Evolutionary conservation across 1,284 basidiomycete species (phyloP).

Genomic region (Ustilago xerochloae): DNA sequence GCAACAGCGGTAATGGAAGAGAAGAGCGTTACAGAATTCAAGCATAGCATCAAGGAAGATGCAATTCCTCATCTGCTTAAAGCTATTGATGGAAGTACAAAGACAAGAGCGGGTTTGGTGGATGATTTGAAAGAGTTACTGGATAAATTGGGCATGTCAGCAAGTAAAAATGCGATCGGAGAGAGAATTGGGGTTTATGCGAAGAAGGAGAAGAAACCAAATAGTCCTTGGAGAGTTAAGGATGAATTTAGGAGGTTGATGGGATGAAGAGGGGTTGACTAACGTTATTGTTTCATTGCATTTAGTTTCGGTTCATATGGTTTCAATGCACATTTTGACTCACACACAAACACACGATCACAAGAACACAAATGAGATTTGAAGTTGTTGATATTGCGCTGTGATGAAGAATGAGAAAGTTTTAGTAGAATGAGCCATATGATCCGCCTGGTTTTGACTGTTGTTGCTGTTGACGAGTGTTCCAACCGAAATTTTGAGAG

Average conservation of each 20-base stretch:
- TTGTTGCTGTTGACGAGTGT: constrained; percentile 1
- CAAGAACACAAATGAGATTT: neutral
- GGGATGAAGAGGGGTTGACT: neutral
- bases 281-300: neutral
- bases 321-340: neutral
- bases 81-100: constrained; percentile 53
- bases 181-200: constrained; percentile 50
- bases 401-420: neutral
- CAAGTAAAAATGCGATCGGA: constrained; percentile 58
- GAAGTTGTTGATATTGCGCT: neutral
- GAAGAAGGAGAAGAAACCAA: constrained; percentile 49
- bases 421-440: constrained; percentile 40
- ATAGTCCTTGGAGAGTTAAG: constrained; percentile 52
- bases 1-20: neutral
- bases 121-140: constrained; percentile 60
- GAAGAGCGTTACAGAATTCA: constrained; percentile 14
- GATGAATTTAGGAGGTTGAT: constrained; percentile 35
- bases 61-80: constrained; percentile 47
- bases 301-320: neutral
- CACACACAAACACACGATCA: neutral
- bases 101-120: constrained; percentile 53
- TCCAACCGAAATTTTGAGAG: constrained; percentile 13
- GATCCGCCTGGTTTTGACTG: constrained; percentile 33
- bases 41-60: constrained; percentile 37
- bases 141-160: constrained; percentile 38